A percentile compares a stretch with the other conserved stretches of the same genome.
These are phyloP conservation scores for Boletus tylopilopsis DNA, from an alignment of 768 basidiomycete genomes.

Conservation along the genomic window DNA sequence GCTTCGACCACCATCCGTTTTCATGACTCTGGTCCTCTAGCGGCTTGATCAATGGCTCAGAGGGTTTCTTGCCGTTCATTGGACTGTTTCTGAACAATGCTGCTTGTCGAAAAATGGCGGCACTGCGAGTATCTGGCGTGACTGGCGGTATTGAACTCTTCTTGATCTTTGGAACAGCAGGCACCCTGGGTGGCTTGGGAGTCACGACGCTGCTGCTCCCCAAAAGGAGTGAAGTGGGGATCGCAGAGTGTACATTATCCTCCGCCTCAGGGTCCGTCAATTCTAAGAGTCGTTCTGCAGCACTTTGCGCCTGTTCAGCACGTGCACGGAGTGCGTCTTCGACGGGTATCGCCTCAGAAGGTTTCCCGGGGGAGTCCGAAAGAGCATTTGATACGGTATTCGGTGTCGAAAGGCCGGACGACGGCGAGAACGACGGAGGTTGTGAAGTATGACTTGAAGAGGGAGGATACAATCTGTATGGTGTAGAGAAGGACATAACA, in stretches of 20 bases:
- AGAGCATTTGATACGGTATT: conserved; percentile 55
- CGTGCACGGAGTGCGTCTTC: conserved; percentile 85
- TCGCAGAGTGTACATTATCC: conserved; percentile 44
- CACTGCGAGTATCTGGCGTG: conserved; percentile 62
- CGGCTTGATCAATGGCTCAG: conserved; percentile 64
- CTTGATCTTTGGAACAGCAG: conserved; percentile 32
- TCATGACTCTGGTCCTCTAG: conserved; percentile 65
- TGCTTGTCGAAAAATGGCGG: conserved; percentile 65
- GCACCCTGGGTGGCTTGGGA: conserved; percentile 37
- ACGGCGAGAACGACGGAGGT: conserved; percentile 50
- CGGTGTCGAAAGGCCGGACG: conserved; percentile 47
- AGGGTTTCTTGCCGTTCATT: conserved; percentile 43
- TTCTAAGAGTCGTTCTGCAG: conserved; percentile 84
- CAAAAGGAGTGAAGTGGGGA: conserved; percentile 53
- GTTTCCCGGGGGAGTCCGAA: conserved; percentile 49
- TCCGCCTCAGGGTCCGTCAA: conserved; percentile 79
- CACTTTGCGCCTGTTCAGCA: conserved; percentile 91
- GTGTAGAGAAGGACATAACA: conserved; percentile 68
- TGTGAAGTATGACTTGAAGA: conserved; percentile 37
- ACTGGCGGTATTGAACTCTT: conserved; percentile 40
- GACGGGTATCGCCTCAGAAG: conserved; percentile 47
- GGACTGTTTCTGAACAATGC: conserved; percentile 84
- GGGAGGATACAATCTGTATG: conserved; percentile 50
- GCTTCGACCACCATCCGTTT: conserved; percentile 82
- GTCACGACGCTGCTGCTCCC: conserved; percentile 36